These are phyloP conservation scores for Trichothecium roseum DNA, from an alignment of 2,329 filamentous ascomycete species.

Conservation along the genomic window DNA sequence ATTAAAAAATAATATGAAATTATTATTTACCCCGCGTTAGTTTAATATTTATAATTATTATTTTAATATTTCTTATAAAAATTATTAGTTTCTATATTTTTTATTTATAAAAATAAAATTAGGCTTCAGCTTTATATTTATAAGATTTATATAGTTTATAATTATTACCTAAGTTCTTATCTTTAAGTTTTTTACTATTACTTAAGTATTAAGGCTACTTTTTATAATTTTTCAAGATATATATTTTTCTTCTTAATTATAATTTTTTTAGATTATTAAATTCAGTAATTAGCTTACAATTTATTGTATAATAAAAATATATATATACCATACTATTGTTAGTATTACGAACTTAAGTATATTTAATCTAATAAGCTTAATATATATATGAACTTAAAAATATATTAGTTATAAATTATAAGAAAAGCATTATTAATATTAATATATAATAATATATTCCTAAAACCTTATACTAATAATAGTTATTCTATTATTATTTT, in stretches of 20 bases:
- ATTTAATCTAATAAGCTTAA: not conserved
- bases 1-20: too few relatives aligned
- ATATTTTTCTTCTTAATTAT: not conserved
- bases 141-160: slow-evolving; percentile 1
- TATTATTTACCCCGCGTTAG: too few relatives aligned
- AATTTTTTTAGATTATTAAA: not conserved
- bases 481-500: not conserved
- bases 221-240: not conserved
- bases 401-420: not conserved
- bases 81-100: slow-evolving; percentile 1
- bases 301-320: too few relatives aligned
- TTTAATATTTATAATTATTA: slow-evolving; percentile 2
- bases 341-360: not conserved
- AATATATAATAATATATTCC: not conserved
- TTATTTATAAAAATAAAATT: slow-evolving; percentile 1
- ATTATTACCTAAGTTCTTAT: not conserved
- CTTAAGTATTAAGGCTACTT: slow-evolving; percentile 1
- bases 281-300: too few relatives aligned
- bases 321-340: too few relatives aligned
- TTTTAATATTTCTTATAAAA: slow-evolving; percentile 7
- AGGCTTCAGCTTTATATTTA: not conserved
- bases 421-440: not conserved
- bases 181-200: slow-evolving; percentile 1
- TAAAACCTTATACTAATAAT: not conserved
- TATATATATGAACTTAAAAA: not conserved